Evolutionary conservation across 2,329 filamentous ascomycete species (phyloP), one percentile per base, ranked within the genome.

Genomic region (Pseudocercospora pini-densiflorae): DNA sequence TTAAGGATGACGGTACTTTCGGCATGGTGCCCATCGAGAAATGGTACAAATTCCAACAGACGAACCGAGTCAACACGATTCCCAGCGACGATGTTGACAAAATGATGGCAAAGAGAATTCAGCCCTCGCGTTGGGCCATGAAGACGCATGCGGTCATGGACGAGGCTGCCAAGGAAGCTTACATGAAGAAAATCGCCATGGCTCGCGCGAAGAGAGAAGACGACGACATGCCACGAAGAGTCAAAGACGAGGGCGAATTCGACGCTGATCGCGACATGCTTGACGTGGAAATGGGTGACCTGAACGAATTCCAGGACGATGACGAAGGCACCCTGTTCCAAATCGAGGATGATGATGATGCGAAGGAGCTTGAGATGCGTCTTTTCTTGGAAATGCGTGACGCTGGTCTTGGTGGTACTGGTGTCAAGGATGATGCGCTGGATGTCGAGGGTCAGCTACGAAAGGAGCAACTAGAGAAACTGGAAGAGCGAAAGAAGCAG

Each of bases 21-120:
- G 89, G 90, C 65, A 92, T 98, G 88, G 85, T 97, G 2, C 96
- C 96, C 0, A 81, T 98, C 19, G 94, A 99, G 79, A 97, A 97
- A 76, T 97, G 92, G 90, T 99, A 99, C 81, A 91, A 89, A 63
- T 96, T 97, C 77, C 89, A 87, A 3, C 86, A 90, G 51, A 94
- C 94, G 1, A 74, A 73, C 60, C 73, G 75, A 77, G 76, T 80
- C 70, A 91, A 92, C 10, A 86, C 89, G 0, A 87, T 94, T 78
- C 90, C 88, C 0, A 89, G 94, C 10, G 94, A 97, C 68, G 90
- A 97, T 76, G 92, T 92, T 0, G 94, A 98, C 77, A 90, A 90
- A 63, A 85, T 89, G 64, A 93, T 97, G 90, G 89, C 86, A 66
- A 91, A 92, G 78, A 93, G 93, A 77, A 85, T 89, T 57, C 90